Percentiles rank a stretch among this genome's conserved stretches.
Evolutionary conservation across 164 flowering plant genomes (phyloP).

Genomic region (Cinnamomum chago): DNA sequence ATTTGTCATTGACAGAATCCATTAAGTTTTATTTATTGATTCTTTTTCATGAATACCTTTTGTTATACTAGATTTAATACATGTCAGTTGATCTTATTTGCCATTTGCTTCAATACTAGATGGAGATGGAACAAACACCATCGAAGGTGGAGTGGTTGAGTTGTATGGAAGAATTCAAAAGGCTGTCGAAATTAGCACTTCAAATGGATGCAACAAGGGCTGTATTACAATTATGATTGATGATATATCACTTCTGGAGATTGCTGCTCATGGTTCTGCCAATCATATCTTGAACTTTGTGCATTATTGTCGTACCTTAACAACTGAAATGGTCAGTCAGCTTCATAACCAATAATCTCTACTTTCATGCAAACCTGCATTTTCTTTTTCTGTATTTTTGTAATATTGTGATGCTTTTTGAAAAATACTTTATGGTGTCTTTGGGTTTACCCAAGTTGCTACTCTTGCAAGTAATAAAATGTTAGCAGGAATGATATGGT

Average conservation of each 20-base stretch:
- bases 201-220: conserved; percentile 25
- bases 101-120: conserved; percentile 23
- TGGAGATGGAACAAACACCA: conserved; percentile 25
- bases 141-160: conserved; percentile 40
- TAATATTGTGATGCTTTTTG: not conserved
- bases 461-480: not conserved
- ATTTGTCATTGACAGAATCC: too few species aligned
- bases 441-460: not conserved
- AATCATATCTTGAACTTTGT: conserved; percentile 63
- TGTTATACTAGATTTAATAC: not conserved
- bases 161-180: conserved; percentile 58
- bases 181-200: conserved; percentile 31
- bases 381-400: not conserved
- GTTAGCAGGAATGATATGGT: not conserved
- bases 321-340: conserved; percentile 62
- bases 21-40: too few species aligned
- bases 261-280: conserved; percentile 61
- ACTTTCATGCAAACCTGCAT: not conserved
- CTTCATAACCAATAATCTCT: not conserved
- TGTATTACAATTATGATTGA: conserved; percentile 60
- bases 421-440: not conserved
- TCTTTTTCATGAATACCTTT: too few species aligned
- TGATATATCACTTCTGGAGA: conserved; percentile 82
- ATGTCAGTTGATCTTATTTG: conserved; percentile 7
- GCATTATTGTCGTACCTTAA: conserved; percentile 81